A percentile compares a stretch with the other conserved stretches of the same genome.
Evolutionary conservation across 345 rosid species (phyloP).

Genomic region (Melastoma malabathricum): DNA sequence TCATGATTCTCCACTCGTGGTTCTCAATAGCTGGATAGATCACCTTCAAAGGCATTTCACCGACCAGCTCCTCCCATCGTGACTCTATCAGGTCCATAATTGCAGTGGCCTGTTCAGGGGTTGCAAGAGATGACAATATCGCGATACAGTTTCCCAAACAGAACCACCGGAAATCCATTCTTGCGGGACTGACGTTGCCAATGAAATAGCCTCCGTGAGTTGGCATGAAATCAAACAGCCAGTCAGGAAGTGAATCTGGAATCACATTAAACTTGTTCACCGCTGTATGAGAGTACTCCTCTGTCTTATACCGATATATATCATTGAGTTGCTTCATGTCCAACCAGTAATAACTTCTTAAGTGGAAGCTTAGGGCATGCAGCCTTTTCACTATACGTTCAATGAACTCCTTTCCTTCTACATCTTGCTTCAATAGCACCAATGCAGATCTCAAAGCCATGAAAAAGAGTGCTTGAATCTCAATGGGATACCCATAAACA

Average conservation of each 20-base stretch:
- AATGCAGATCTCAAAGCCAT: constrained; percentile 6
- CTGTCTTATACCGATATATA: constrained; percentile 23
- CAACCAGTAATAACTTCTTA: constrained; percentile 22
- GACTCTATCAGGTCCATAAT: constrained; percentile 23
- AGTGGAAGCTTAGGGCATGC: constrained; percentile 22
- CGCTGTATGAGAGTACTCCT: constrained; percentile 27
- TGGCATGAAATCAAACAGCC: constrained; percentile 27
- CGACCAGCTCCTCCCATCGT: constrained; percentile 24
- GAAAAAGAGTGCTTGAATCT: constrained; percentile 7
- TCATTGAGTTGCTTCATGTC: constrained; percentile 24
- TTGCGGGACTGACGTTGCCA: constrained; percentile 25
- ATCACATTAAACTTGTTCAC: constrained; percentile 26
- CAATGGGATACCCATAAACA: constrained; percentile 7
- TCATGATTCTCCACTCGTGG: constrained; percentile 21
- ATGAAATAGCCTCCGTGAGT: constrained; percentile 23
- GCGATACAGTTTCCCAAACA: constrained; percentile 24
- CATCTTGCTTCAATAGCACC: constrained; percentile 3
- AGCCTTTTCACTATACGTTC: constrained; percentile 21
- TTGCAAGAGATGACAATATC: constrained; percentile 21
- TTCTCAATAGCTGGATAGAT: constrained; percentile 22
- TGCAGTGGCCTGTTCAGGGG: constrained; percentile 20
- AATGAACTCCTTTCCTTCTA: constrained; percentile 20
- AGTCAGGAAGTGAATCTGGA: constrained; percentile 25
- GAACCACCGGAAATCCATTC: constrained; percentile 24
- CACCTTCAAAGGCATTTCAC: constrained; percentile 26